A percentile compares a stretch with the other conserved stretches of the same genome.
phyloP scores from a whole-genome alignment of 768 basidiomycete genomes.

The Hydnomerulius pinastri region DNA sequence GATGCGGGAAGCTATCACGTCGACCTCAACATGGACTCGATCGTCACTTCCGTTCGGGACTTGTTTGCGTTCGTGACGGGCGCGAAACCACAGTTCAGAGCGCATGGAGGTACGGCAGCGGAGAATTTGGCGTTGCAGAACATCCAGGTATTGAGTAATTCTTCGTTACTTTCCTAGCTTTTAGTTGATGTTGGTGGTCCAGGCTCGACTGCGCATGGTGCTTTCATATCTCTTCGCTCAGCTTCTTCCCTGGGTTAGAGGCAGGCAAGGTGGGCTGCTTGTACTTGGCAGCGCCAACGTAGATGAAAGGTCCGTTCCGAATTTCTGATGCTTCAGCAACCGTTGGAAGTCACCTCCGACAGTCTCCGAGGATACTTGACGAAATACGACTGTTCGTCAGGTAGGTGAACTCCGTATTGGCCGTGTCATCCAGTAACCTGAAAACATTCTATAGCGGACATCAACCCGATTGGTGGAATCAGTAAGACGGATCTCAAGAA shows the following conservation, averaged over 20 bases:
- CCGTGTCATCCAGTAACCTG: background rate
- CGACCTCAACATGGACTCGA: conserved; percentile 93
- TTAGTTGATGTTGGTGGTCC: background rate
- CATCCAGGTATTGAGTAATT: conserved; percentile 64
- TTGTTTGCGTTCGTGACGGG: conserved; percentile 85
- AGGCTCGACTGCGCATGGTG: conserved; percentile 95
- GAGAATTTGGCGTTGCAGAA: conserved; percentile 98
- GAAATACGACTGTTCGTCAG: conserved; percentile 96
- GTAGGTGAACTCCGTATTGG: conserved; percentile 35
- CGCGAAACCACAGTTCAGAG: conserved; percentile 71
- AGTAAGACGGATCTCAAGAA: conserved; percentile 97
- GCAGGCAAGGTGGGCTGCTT: conserved; percentile 79
- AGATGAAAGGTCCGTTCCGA: conserved; percentile 78
- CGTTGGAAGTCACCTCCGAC: background rate
- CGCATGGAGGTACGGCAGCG: conserved; percentile 80
- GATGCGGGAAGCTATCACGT: conserved; percentile 72
- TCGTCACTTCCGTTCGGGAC: conserved; percentile 82
- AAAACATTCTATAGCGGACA: conserved; percentile 62
- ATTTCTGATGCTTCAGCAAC: background rate
- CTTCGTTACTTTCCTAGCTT: background rate
- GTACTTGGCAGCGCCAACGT: conserved; percentile 99
- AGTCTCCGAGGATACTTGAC: conserved; percentile 96
- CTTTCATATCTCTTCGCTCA: conserved; percentile 94
- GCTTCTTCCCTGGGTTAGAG: conserved; percentile 88
- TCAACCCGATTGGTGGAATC: conserved; percentile 98